These are phyloP conservation scores for Dryadomyces sulphureus DNA, from an alignment of 2,329 filamentous ascomycete species.

Conservation along the genomic window DNA sequence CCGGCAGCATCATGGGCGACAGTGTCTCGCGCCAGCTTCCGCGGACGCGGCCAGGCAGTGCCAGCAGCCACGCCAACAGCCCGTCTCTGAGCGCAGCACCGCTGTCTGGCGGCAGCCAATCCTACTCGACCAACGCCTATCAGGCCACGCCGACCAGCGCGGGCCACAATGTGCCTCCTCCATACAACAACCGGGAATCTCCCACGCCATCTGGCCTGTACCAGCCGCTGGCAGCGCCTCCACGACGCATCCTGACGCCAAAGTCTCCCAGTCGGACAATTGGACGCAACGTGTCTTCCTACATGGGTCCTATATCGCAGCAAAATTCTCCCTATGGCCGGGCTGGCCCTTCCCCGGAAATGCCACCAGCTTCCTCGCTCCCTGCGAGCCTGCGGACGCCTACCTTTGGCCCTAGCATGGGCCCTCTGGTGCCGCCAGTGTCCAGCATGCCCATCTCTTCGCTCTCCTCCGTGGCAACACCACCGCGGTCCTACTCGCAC, in stretches of 20 bases:
- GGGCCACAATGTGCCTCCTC: not conserved
- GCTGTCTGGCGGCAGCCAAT: not conserved
- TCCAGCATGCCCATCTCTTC: not conserved
- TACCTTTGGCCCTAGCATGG: not conserved
- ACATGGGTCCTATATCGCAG: not conserved
- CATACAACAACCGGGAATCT: not conserved
- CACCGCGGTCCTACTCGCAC: constrained; percentile 11
- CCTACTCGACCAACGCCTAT: not conserved
- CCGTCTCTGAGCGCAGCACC: not conserved
- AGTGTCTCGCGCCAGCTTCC: constrained; percentile 8
- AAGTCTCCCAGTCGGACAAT: constrained; percentile 42
- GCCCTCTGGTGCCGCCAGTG: not conserved
- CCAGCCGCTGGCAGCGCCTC: constrained; percentile 14
- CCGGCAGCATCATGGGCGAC: not conserved
- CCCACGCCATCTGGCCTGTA: not conserved
- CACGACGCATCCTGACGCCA: constrained; percentile 36
- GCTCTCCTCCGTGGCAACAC: constrained; percentile 4
- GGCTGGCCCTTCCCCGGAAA: not conserved
- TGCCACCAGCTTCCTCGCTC: constrained; percentile 7
- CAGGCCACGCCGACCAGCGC: not conserved
- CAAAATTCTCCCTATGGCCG: not conserved
- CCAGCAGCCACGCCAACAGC: constrained; percentile 2
- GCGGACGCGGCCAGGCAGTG: constrained; percentile 6
- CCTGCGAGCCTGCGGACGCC: constrained; percentile 1
- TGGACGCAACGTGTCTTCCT: constrained; percentile 13